Conservation (phyloP, 306 rosid genomes). For the Cajanus cajan region DNA sequence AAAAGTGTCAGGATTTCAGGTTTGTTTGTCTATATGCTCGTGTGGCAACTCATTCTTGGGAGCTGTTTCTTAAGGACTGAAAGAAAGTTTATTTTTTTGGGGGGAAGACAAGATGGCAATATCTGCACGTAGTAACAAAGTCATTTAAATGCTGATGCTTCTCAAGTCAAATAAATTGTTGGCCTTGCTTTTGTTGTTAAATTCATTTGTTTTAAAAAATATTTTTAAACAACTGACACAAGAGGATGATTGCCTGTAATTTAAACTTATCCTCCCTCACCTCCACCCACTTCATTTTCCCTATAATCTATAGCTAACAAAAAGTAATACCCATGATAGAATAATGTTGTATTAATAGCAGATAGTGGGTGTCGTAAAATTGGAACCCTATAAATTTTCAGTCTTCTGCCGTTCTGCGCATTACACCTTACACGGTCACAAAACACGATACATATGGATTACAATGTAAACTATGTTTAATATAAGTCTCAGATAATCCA, state of each 20-base stretch:
- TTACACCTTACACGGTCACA: background rate
- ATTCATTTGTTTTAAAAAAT: background rate
- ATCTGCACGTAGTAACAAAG: background rate
- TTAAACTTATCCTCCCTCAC: background rate
- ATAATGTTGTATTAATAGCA: background rate
- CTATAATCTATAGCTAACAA: background rate
- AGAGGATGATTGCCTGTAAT: background rate
- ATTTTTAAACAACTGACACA: background rate
- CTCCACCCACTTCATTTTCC: background rate
- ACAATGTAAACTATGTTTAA: background rate
- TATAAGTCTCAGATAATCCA: background rate
- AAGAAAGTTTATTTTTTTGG: constrained; percentile 22
- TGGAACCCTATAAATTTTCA: background rate
- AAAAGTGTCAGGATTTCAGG: constrained; percentile 82
- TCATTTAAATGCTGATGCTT: background rate
- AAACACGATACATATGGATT: background rate
- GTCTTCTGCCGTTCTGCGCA: too few relatives aligned
- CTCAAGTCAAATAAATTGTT: background rate
- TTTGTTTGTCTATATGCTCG: constrained; percentile 27
- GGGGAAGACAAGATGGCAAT: background rate
- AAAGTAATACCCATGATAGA: background rate
- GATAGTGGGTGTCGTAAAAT: background rate
- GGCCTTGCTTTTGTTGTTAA: background rate
- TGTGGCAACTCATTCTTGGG: constrained; percentile 8
- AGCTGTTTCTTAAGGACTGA: background rate